Conservation (phyloP, 208 protist species). For the Spongospora subterranea region DNA sequence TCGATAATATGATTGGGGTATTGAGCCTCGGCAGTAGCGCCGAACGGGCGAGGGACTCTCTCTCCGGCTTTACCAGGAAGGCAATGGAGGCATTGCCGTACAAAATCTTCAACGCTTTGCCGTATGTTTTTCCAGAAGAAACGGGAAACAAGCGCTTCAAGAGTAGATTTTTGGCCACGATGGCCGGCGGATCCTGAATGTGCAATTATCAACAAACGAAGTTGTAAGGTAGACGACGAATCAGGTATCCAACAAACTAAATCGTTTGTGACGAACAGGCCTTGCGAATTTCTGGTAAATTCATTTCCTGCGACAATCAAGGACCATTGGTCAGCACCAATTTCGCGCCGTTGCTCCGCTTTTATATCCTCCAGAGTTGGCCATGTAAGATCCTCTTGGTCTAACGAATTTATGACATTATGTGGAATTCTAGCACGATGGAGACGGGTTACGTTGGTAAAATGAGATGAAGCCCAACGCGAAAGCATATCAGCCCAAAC, state of each 20-base stretch:
- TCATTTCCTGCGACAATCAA: not conserved
- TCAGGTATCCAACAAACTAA: not conserved
- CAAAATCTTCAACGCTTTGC: not conserved
- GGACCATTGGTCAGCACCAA: not conserved
- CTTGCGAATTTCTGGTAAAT: not conserved
- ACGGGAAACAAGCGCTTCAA: not conserved
- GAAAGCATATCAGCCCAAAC: constrained; percentile 2
- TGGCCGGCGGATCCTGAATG: constrained; percentile 24
- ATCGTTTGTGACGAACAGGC: not conserved
- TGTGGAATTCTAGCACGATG: not conserved
- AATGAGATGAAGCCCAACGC: not conserved
- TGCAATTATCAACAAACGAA: constrained; percentile 18
- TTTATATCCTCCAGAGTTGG: too few relatives aligned
- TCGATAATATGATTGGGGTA: not conserved
- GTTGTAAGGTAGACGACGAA: not conserved
- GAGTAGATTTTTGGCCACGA: not conserved
- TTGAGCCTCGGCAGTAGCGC: not conserved
- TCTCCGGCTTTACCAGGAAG: not conserved
- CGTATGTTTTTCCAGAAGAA: constrained; percentile 2
- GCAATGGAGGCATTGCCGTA: constrained; percentile 14
- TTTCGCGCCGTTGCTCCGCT: not conserved
- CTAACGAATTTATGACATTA: too few relatives aligned
- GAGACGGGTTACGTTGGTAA: not conserved
- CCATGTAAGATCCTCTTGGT: too few relatives aligned
- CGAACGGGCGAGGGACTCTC: not conserved